Percentiles rank a stretch among this genome's conserved stretches.
Evolutionary conservation across 1,284 basidiomycete species (phyloP).

Genomic region (Ceratorhiza oryzae-sativae): DNA sequence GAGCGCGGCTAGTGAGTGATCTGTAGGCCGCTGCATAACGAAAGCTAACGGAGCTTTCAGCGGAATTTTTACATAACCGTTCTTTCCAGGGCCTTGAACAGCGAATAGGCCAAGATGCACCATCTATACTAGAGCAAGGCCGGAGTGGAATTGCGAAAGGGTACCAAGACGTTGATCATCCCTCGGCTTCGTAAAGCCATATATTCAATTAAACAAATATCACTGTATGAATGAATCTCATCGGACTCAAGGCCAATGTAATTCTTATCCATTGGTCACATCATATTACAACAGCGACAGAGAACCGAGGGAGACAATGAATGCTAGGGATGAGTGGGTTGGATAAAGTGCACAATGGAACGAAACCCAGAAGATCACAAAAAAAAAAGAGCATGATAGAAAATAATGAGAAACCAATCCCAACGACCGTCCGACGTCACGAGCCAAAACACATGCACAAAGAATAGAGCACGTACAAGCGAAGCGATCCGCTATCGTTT

Average conservation of each 20-base stretch:
- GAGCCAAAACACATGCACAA: not conserved
- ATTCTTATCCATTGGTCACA: slow-evolving; percentile 31
- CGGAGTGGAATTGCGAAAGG: slow-evolving; percentile 88
- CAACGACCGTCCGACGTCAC: slow-evolving; percentile 6
- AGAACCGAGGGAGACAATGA: slow-evolving; percentile 1
- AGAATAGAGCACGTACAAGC: not conserved
- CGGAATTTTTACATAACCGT: slow-evolving; percentile 70
- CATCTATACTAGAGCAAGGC: slow-evolving; percentile 85
- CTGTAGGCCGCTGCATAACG: not conserved
- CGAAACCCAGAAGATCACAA: slow-evolving; percentile 2
- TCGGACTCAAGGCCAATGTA: not conserved
- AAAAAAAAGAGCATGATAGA: slow-evolving; percentile 21
- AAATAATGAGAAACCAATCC: not conserved
- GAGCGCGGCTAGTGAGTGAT: slow-evolving; percentile 70
- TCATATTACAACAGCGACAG: slow-evolving; percentile 33
- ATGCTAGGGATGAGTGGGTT: slow-evolving; percentile 5
- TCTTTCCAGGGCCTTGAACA: slow-evolving; percentile 86
- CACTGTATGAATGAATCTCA: too few species aligned
- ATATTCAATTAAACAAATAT: not conserved
- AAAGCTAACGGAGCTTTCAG: slow-evolving; percentile 50
- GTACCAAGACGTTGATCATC: slow-evolving; percentile 60
- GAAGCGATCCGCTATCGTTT: not conserved
- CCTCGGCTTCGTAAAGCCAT: not conserved
- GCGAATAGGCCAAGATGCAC: slow-evolving; percentile 79
- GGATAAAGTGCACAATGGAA: slow-evolving; percentile 11